These are phyloP conservation scores for Ajuga chamaepitys DNA, from an alignment of 257 asterid species.

Conservation along the genomic window DNA sequence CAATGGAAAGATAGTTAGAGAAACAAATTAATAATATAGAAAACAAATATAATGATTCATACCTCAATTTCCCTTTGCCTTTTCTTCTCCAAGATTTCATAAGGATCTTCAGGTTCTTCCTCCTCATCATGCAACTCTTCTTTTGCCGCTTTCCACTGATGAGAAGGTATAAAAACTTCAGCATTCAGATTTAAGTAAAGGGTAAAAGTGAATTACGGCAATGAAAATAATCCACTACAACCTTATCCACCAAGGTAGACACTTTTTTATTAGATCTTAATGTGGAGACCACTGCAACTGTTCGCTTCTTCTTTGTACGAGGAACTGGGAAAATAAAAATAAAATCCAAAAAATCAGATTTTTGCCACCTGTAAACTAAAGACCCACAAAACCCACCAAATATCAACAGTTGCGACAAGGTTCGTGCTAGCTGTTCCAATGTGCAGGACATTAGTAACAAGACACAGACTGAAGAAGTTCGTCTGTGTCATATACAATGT, in stretches of 20 bases:
- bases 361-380: background rate
- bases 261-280: conserved; percentile 90
- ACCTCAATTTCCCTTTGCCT: conserved; percentile 92
- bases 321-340: conserved; percentile 31
- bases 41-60: conserved; percentile 8
- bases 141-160: conserved; percentile 98
- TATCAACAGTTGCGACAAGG: background rate
- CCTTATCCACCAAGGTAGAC: conserved; percentile 97
- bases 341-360: conserved; percentile 5
- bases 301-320: conserved; percentile 72
- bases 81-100: conserved; percentile 72
- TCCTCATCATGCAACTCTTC: conserved; percentile 88
- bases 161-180: background rate
- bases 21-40: background rate
- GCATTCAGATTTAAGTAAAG: background rate
- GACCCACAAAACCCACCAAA: background rate
- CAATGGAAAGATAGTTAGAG: conserved; percentile 11
- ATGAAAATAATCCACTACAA: conserved; percentile 15
- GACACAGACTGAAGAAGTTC: background rate
- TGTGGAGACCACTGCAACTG: conserved; percentile 59
- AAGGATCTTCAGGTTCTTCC: conserved; percentile 72
- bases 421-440: background rate
- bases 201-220: background rate
- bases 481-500: background rate
- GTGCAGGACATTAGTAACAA: background rate